Evolutionary conservation across 2,329 filamentous ascomycete species (phyloP).

Genomic region (Monilinia polystroma): DNA sequence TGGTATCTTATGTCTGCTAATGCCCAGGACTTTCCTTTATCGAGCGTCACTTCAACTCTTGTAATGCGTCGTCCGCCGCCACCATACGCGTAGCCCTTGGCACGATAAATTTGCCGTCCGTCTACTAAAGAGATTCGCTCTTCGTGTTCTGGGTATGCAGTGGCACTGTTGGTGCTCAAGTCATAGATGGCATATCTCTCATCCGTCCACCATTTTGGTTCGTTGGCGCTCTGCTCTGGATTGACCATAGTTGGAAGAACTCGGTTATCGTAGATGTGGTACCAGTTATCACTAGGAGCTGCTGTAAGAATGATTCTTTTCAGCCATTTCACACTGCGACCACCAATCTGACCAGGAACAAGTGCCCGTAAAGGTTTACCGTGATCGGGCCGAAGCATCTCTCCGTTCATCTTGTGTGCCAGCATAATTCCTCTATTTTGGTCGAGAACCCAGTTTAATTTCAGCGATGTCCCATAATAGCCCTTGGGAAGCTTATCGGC

Average conservation of each 20-base stretch:
- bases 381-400: conserved; percentile 76
- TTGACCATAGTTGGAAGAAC: conserved; percentile 84
- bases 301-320: conserved; percentile 77
- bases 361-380: conserved; percentile 80
- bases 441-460: conserved; percentile 86
- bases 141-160: conserved; percentile 75
- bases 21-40: conserved; percentile 78
- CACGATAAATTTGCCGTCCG: conserved; percentile 56
- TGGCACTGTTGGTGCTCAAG: conserved; percentile 81
- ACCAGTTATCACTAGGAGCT: conserved; percentile 86
- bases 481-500: conserved; percentile 87
- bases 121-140: conserved; percentile 58
- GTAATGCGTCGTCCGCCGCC: conserved; percentile 84
- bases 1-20: conserved; percentile 77
- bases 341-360: conserved; percentile 88
- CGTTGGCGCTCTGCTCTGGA: conserved; percentile 73
- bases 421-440: conserved; percentile 81
- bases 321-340: conserved; percentile 90
- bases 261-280: conserved; percentile 91
- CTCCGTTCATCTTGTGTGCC: conserved; percentile 88
- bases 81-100: conserved; percentile 82
- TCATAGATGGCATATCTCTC: conserved; percentile 93
- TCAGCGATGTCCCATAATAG: conserved; percentile 83
- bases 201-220: conserved; percentile 79
- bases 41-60: conserved; percentile 77